Conservation (phyloP, 352 stramenopile genomes). For the Globisporangium orthogonon region DNA sequence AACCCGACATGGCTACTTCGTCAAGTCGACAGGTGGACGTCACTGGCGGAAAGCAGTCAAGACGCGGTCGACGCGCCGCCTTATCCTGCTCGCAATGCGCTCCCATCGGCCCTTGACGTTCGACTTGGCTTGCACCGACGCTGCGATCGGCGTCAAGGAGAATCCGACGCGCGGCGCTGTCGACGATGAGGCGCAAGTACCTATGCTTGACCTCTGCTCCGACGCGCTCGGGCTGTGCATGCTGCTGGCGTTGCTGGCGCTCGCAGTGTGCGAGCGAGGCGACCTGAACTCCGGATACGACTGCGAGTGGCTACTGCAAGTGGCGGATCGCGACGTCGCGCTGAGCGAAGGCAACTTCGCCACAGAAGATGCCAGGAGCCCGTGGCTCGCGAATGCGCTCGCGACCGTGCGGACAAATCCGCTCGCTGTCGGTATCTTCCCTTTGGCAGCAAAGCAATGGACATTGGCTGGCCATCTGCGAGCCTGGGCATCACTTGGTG, state of each 20-base stretch:
- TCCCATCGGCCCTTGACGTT: slow-evolving; percentile 10
- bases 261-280: neutral
- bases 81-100: slow-evolving; percentile 4
- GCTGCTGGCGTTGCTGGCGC: neutral
- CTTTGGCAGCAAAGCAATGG: too few species aligned
- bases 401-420: too few species aligned
- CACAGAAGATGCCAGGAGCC: too few species aligned
- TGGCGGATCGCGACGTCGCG: too few species aligned
- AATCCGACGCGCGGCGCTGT: too few species aligned
- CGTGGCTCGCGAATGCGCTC: too few species aligned
- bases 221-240: neutral
- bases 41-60: slow-evolving; percentile 4
- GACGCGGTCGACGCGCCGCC: neutral
- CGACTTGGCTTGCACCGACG: slow-evolving; percentile 6
- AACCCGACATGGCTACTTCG: too few species aligned
- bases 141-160: slow-evolving; percentile 6
- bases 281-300: neutral
- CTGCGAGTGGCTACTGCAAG: too few species aligned
- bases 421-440: too few species aligned
- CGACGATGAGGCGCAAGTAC: neutral
- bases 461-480: neutral
- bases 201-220: slow-evolving; percentile 2
- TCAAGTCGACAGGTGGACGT: neutral
- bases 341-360: too few species aligned
- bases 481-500: neutral